Evolutionary conservation across 805 yeast species (phyloP), one percentile per base, ranked within the genome.

Genomic region (Blastobotrys muscicola): DNA sequence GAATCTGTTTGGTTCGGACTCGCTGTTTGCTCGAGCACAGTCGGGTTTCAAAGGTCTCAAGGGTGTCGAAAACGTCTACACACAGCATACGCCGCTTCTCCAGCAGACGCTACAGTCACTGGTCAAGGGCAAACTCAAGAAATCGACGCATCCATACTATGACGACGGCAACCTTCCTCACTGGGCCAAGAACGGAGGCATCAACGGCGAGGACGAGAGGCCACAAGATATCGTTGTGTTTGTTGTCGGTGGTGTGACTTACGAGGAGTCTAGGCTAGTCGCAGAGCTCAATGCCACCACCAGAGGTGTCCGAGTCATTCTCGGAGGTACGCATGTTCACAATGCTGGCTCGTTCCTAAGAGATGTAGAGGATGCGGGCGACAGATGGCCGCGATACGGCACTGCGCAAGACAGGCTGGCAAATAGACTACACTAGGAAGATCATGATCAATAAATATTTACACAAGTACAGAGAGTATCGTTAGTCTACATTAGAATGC

Each of bases 41-140:
- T 59, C 61, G 41, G 70, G 70, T 2, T 56, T 68, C 46, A 66
- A 67, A 45, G 72, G 69, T 2, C 58, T 65, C 33, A 63, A 66
- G 42, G 72, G 71, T 16, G 71, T 67, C 10, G 72, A 68, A 39
- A 68, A 68, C 48, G 72, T 90, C 4, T 92, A 79, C 65, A 87
- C 94, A 81, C 98, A 92, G 65, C 94, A 89, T 57, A 69, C 76
- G 36, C 95, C 98, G 6, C 69, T 85, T 44, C 62, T 92, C 39
- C 78, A 76, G 45, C 54, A 60, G 20, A 62, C 74, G 0, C 55
- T 78, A 31, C 62, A 65, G 32, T 62, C 65, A 44, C 55, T 72
- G 31, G 58, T 67, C 30, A 61, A 62, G 43, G 72, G 72, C 35
- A 66, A 65, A 48, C 59, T 76, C 36, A 56, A 64, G 15, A 54